phyloP scores from a whole-genome alignment of 495 filamentous ascomycete species.

The Lichina pygmaea region DNA sequence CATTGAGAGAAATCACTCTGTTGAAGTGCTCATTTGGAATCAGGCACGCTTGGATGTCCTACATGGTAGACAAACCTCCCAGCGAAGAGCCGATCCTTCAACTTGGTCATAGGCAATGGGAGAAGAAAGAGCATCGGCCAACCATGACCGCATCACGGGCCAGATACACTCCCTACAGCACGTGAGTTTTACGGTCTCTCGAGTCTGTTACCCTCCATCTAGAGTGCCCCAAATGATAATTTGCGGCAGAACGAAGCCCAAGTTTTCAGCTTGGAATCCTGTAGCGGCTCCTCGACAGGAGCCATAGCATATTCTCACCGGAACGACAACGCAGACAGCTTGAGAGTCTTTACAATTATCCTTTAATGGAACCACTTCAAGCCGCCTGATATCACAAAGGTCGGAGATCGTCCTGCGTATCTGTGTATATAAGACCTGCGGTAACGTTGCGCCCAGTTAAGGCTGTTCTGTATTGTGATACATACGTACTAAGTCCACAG shows the following conservation, averaged over 20 bases:
- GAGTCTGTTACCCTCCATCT: neutral
- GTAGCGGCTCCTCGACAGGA: neutral
- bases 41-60: constrained; percentile 90
- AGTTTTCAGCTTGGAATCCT: constrained; percentile 3
- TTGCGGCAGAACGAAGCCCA: constrained; percentile 1
- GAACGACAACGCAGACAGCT: too few species aligned
- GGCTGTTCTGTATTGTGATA: too few species aligned
- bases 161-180: constrained; percentile 81
- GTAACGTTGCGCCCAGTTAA: too few species aligned
- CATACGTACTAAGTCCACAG: too few species aligned
- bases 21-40: neutral
- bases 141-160: constrained; percentile 46
- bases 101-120: constrained; percentile 42
- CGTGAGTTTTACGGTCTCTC: constrained; percentile 28
- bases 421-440: too few species aligned
- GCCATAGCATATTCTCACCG: too few species aligned
- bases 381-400: too few species aligned
- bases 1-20: neutral
- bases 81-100: constrained; percentile 43
- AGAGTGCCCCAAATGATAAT: neutral
- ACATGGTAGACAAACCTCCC: constrained; percentile 73
- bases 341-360: too few species aligned
- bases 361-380: too few species aligned
- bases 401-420: too few species aligned
- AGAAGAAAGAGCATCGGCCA: constrained; percentile 41